These are phyloP conservation scores for Yarrowia divulgata DNA, from an alignment of 805 yeast genomes.

Conservation along the genomic window DNA sequence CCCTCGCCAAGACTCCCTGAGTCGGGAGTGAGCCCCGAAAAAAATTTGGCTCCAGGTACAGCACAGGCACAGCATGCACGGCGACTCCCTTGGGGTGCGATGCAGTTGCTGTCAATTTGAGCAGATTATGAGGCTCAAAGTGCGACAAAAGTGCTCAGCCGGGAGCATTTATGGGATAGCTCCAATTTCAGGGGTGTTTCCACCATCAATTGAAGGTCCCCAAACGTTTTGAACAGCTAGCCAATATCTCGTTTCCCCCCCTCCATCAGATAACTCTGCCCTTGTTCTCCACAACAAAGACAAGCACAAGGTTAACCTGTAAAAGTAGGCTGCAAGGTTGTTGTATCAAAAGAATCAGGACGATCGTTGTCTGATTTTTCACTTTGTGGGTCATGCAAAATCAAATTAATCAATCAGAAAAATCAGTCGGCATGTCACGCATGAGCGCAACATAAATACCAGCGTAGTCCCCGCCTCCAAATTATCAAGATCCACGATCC, in stretches of 20 bases:
- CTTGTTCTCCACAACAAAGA: neutral
- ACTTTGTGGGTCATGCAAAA: neutral
- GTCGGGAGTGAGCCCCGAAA: slow-evolving; percentile 2
- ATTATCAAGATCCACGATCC: neutral
- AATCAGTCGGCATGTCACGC: slow-evolving; percentile 5
- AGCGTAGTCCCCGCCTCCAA: neutral
- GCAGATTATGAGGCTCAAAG: neutral
- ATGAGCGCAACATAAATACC: slow-evolving; percentile 24
- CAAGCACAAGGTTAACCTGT: slow-evolving; percentile 13
- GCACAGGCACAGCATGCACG: slow-evolving; percentile 18
- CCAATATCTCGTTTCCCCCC: neutral
- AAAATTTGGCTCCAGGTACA: slow-evolving; percentile 33
- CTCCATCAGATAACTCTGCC: slow-evolving; percentile 13
- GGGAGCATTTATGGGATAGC: neutral
- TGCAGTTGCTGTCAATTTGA: slow-evolving; percentile 4
- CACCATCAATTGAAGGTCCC: too few species aligned
- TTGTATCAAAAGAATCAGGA: slow-evolving; percentile 21
- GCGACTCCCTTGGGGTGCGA: slow-evolving; percentile 5
- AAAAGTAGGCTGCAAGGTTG: neutral
- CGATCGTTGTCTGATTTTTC: slow-evolving; percentile 10
- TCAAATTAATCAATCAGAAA: slow-evolving; percentile 30
- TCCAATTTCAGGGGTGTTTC: too few species aligned
- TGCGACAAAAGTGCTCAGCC: slow-evolving; percentile 4
- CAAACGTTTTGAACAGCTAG: neutral
- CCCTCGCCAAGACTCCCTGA: slow-evolving; percentile 31